Conservation (phyloP, 176 grass and related monocot genomes). For the Cenchrus fungigraminus region DNA sequence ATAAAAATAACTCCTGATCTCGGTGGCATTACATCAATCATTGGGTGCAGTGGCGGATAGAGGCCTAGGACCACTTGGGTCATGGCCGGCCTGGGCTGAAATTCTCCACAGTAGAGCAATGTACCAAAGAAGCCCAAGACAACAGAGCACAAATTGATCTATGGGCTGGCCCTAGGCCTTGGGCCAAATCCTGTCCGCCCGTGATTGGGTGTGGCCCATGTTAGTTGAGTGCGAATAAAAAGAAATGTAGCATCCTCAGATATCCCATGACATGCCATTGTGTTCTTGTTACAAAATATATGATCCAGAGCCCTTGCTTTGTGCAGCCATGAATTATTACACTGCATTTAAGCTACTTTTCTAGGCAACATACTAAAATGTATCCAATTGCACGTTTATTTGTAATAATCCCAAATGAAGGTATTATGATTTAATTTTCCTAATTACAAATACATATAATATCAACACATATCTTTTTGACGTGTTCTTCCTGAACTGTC, state of each 20-base stretch:
- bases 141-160: too few relatives aligned
- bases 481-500: background rate
- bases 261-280: background rate
- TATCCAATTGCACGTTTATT: background rate
- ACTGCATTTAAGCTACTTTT: background rate
- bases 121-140: too few relatives aligned
- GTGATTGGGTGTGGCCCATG: background rate
- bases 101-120: too few relatives aligned
- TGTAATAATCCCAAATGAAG: background rate
- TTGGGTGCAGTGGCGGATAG: background rate
- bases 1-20: background rate
- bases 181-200: too few relatives aligned
- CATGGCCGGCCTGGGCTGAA: too few relatives aligned
- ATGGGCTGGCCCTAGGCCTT: too few relatives aligned
- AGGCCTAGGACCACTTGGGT: too few relatives aligned
- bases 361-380: background rate
- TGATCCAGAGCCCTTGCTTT: background rate
- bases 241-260: background rate
- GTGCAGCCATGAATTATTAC: background rate
- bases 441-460: background rate
- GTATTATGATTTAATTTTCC: background rate
- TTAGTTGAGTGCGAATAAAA: background rate
- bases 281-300: background rate
- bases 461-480: background rate
- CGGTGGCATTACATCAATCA: background rate